Base-by-base conservation (phyloP, 768 basidiomycete species). In the Tricholoma hemisulphureum region DNA sequence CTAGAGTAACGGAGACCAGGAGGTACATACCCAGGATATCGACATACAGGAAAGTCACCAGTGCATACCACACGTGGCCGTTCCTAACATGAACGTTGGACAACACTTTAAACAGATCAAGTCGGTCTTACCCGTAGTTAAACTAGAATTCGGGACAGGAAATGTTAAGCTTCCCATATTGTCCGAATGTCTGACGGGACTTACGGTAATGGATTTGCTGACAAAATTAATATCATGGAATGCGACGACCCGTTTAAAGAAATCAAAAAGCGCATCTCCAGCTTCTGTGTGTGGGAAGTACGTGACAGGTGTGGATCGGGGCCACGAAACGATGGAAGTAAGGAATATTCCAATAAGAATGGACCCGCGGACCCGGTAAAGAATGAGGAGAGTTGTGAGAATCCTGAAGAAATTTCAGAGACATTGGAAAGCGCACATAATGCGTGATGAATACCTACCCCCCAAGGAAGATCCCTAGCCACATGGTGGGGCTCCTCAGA, bases 31-130 rank as follows among this genome's bases (percentile, higher is more conserved):
- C 87, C 65, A 91, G 79, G 61, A 92, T 89, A 71, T 91, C 90
- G 63, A 94, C 92, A 68, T 93, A 94, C 55, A 95, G 83, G 83
- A 95, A 92, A 0, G 92, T 94, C 68, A 92, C 75, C 21, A 94
- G 78, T 9, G 92, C 92, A 68, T 93, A 91, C 92, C 92, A 94
- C 23, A 93, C 88, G 29, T 73, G 81, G 46, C 90, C 89, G 58
- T 87, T 89, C 39, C 77, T 77, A 18, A 6, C 13, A 57, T 28
- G 14, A 5, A 24, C 56, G 60, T n/a, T 18, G 24, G 68, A 67
- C 58, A 26, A 28, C 50, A 16, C 8, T 20, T 29, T 10, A 26
- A 18, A 28, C 21, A 10, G 18, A 18, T 29, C 26, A 18, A 28
- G 9, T 49, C 26, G 21, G 14, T 56, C 71, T 57, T 56, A 74